Percentiles rank a stretch among this genome's conserved stretches.
These are phyloP conservation scores for Zostera marina DNA, from an alignment of 116 monocot genomes.

Conservation along the genomic window DNA sequence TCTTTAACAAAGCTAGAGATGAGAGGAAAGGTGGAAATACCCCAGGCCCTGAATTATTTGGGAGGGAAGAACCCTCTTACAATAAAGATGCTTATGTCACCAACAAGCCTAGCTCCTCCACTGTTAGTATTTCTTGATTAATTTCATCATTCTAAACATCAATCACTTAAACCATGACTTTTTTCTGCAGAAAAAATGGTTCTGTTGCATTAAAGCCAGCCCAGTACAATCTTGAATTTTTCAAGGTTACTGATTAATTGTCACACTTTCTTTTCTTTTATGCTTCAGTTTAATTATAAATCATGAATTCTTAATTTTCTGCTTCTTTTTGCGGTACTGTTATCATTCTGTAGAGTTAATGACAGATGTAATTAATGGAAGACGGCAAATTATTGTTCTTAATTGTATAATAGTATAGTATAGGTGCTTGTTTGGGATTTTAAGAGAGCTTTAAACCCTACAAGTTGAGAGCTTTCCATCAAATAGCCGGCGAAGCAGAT, in stretches of 20 bases:
- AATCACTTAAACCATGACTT: background rate
- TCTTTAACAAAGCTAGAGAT: constrained; percentile 69
- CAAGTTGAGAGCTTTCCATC: constrained; percentile 71
- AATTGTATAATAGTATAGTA: too few species aligned
- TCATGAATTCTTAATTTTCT: background rate
- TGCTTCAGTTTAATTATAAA: background rate
- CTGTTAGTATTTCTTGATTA: constrained; percentile 7
- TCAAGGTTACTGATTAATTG: too few species aligned
- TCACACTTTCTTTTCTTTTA: background rate
- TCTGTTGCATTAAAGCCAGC: constrained; percentile 51
- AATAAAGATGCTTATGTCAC: constrained; percentile 27
- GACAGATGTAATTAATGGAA: background rate
- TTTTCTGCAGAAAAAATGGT: constrained; percentile 56
- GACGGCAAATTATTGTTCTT: constrained; percentile 1
- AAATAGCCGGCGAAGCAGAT: constrained; percentile 75
- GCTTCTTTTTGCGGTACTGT: background rate
- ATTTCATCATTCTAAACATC: background rate
- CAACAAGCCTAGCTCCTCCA: constrained; percentile 17
- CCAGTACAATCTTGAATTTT: constrained; percentile 17
- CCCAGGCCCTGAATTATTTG: constrained; percentile 34
- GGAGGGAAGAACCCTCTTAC: constrained; percentile 23
- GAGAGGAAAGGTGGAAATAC: constrained; percentile 45
- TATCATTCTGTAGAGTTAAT: background rate
- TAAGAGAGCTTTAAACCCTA: constrained; percentile 44
- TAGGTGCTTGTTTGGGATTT: background rate